Base-by-base conservation (phyloP, 2,329 filamentous ascomycete species). In the Aspergillus chevalieri region DNA sequence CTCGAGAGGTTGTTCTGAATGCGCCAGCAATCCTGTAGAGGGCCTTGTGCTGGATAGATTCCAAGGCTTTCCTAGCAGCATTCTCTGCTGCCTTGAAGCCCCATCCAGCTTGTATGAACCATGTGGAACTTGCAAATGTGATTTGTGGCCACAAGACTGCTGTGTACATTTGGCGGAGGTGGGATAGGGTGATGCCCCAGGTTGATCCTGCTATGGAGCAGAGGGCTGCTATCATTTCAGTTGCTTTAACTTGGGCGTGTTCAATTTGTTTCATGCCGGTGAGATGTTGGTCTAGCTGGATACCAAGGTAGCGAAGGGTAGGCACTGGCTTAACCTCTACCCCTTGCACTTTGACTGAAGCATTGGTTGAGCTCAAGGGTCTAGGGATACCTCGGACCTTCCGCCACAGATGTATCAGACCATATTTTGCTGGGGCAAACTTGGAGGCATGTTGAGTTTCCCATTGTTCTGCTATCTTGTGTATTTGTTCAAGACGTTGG, bases 151-250 rank as follows among this genome's bases (percentile, higher is more conserved):
- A n/a, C n/a, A n/a, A n/a, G n/a, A n/a, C 57, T 15, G 55, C 57
- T 19, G 52, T 51, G 42, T 65, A 64, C n/a, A 64, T 53, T 34
- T 55, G 48, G 44, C 56, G 36, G n/a, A 47, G 34, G 12, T 39
- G 12, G 6, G 24, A 5, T 9, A 42, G 21, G 12, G 21, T 17
- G 17, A 38, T 22, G 6, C 45, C 19, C 21, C 21, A 47, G 2
- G 34, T 47, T 28, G 34, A 47, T 9, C 45, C 34, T 24, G 24
- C 39, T 4, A 50, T 44, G 5, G 15, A 41, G 38, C 4, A 19
- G 4, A 41, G 38, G 1, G 19, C 19, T 19, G n/a, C n/a, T 3
- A 10, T 41, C 6, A 41, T 10, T 3, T 17, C 38, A 8, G 19
- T 14, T 9, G 9, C 38, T 10, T 41, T 41, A 10, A 19, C n/a